These are phyloP conservation scores for Garcia nutans DNA, from an alignment of 345 rosid species.

Conservation along the genomic window DNA sequence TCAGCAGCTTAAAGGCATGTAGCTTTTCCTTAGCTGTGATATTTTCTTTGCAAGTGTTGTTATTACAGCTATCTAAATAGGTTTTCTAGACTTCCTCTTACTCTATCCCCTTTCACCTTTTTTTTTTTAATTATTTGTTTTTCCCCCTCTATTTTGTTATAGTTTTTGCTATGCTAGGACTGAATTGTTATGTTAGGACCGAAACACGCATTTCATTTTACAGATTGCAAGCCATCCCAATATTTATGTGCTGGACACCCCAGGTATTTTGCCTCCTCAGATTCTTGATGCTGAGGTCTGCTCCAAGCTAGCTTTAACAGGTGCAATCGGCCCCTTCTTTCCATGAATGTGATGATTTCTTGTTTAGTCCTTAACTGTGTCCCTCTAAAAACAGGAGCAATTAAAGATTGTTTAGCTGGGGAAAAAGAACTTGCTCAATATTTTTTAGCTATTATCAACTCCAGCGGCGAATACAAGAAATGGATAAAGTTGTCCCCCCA, in stretches of 20 bases:
- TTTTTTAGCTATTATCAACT: conserved; percentile 59
- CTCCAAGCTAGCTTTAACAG: conserved; percentile 80
- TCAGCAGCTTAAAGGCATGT: conserved; percentile 77
- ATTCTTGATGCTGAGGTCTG: conserved; percentile 53
- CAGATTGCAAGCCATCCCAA: conserved; percentile 88
- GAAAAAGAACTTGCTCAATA: conserved; percentile 52
- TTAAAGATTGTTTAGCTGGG: conserved; percentile 49
- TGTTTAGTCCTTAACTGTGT: neutral
- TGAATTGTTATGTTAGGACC: neutral
- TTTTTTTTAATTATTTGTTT: neutral
- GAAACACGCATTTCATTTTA: neutral
- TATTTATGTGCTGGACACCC: conserved; percentile 75
- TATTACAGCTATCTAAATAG: too few relatives aligned
- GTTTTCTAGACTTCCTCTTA: too few relatives aligned
- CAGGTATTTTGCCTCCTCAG: conserved; percentile 68
- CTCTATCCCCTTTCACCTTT: neutral
- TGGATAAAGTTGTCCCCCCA: conserved; percentile 48
- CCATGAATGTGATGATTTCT: conserved; percentile 1
- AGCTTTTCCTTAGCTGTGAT: neutral
- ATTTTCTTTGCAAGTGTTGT: neutral
- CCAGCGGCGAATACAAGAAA: conserved; percentile 57
- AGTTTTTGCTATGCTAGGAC: neutral
- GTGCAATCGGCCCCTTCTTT: conserved; percentile 27
- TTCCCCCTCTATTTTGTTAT: neutral
- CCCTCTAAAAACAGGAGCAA: conserved; percentile 56